phyloP scores from a whole-genome alignment of 2,329 filamentous ascomycete genomes.

The Trichophyton equinum region DNA sequence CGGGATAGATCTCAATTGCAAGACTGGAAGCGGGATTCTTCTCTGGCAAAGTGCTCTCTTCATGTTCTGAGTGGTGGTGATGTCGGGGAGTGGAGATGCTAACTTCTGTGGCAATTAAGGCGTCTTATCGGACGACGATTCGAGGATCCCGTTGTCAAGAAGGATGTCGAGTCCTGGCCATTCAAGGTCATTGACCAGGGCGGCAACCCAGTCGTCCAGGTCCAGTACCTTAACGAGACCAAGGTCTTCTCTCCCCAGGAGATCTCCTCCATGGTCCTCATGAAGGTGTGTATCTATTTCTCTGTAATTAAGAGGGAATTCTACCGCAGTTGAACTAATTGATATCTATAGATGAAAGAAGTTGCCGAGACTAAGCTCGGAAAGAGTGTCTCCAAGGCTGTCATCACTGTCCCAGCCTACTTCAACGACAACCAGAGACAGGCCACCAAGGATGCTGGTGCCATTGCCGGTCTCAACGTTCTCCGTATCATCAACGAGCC shows the following conservation, averaged over 20 bases:
- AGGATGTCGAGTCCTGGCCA: conserved; percentile 97
- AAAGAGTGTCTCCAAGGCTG: conserved; percentile 98
- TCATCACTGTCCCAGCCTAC: conserved; percentile 97
- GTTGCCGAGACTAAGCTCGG: conserved; percentile 96
- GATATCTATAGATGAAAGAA: conserved; percentile 73
- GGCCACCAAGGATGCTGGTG: conserved; percentile 97
- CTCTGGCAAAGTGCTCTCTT: background rate
- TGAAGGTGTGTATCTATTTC: conserved; percentile 56
- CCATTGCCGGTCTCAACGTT: conserved; percentile 92
- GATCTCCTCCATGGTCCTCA: conserved; percentile 96
- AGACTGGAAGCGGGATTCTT: background rate
- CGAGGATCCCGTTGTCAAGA: conserved; percentile 94
- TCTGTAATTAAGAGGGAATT: background rate
- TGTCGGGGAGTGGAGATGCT: background rate
- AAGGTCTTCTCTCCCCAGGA: conserved; percentile 98
- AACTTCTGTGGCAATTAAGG: conserved; percentile 43
- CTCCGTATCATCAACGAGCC: conserved; percentile 99
- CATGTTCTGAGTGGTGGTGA: background rate
- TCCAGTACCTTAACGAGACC: conserved; percentile 86
- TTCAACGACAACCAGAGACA: conserved; percentile 99
- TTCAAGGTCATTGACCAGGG: conserved; percentile 94
- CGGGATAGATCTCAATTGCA: background rate
- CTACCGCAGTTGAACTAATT: background rate
- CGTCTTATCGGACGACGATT: conserved; percentile 94
- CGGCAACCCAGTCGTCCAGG: conserved; percentile 82